Base-by-base conservation (phyloP, 2,329 filamentous ascomycete species). In the Lachnellula hyalina region DNA sequence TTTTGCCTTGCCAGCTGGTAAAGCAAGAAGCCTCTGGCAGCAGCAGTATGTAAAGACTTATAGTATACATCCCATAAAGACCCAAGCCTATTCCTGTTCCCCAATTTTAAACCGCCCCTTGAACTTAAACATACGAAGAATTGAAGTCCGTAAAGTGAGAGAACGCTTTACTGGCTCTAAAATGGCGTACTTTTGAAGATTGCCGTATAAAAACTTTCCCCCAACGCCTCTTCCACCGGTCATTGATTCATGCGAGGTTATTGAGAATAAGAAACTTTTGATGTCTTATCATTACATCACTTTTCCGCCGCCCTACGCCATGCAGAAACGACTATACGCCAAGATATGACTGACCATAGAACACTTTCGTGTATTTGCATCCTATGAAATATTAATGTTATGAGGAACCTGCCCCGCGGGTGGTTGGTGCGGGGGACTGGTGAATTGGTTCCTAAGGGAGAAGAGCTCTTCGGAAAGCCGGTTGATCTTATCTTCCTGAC, bases 391-490 rank as follows among this genome's bases (percentile, higher is more conserved):
- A 61, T 56, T 56, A 50, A 48, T 61, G 53, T 61, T 65, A 66
- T 52, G 63, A 63, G 46, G 59, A 58, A 11, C 47, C 58, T 23
- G 53, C 21, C 25, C 40, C 44, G 54, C 12, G 36, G 28, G 28
- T 32, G 57, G 49, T n/a, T 56, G 56, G 44, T 61, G 58, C 44
- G 38, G 15, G 15, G 15, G 47, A 42, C 41, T 62, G 58, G 25
- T 57, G 4, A 67, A 51, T 48, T 67, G 64, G 42, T 52, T 63
- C 49, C 64, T 59, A 6, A 69, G 58, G 7, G 58, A 60, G 32
- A 61, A 56, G 21, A 67, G 51, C 47, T 70, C 65, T 11, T 67
- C 63, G 2, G 60, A 61, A 32, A 69, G 60, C 28, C 56, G 62
- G n/a, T 62, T 64, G 21, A 69, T 65, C 52, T 63, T 63, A 11